Evolutionary conservation across 106 monocot species (phyloP).

Genomic region (Gastrodia elata): DNA sequence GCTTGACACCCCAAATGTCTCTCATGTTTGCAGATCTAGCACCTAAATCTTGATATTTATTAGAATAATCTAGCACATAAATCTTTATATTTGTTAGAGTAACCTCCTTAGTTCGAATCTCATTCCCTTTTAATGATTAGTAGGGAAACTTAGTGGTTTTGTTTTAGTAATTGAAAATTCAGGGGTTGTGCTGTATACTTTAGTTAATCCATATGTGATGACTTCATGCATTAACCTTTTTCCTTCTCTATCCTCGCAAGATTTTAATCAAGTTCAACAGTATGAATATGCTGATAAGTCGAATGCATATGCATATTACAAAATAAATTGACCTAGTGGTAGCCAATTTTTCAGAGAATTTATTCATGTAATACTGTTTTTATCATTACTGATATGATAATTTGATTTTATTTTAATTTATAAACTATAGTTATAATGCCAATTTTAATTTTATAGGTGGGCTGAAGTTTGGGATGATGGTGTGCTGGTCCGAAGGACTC

Average conservation of each 20-base stretch:
- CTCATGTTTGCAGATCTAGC: no score
- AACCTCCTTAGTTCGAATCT: background rate
- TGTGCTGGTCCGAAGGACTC: constrained; percentile 33
- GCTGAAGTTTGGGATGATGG: constrained; percentile 66
- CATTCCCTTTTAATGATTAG: background rate
- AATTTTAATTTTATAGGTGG: constrained; percentile 43
- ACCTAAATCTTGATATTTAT: no score
- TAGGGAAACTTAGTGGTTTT: no score
- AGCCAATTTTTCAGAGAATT: background rate
- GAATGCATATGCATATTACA: background rate
- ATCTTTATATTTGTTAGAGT: background rate
- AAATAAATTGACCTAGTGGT: background rate
- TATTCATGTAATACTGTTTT: background rate
- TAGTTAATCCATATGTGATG: no score
- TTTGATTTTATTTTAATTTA: background rate
- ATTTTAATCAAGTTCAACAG: background rate
- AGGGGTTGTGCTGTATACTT: no score
- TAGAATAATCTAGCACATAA: no score
- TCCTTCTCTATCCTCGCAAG: no score
- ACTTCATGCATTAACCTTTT: no score
- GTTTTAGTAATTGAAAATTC: no score
- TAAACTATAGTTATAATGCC: background rate
- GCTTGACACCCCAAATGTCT: no score
- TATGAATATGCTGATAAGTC: background rate
- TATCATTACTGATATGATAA: background rate